Percentiles rank a stretch among this genome's conserved stretches.
phyloP scores from a whole-genome alignment of 1,284 basidiomycete species.

The Grifola frondosa region DNA sequence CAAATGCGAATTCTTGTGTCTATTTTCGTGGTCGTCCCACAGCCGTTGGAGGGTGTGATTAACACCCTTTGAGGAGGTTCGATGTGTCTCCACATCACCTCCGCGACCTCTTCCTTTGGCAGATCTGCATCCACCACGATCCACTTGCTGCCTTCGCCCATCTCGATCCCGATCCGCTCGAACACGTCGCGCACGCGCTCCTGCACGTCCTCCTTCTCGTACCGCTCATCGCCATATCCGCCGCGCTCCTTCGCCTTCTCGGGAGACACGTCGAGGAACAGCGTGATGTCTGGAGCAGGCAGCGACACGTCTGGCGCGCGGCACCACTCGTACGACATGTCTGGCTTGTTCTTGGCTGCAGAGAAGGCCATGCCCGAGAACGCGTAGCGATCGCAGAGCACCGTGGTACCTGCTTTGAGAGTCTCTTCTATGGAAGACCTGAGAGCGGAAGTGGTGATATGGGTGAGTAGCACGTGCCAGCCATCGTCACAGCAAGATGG shows the following conservation, averaged over 20 bases:
- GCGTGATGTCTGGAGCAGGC: conserved; percentile 84
- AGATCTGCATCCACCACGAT: conserved; percentile 64
- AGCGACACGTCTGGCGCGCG: conserved; percentile 82
- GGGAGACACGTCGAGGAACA: conserved; percentile 86
- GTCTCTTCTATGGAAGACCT: conserved; percentile 67
- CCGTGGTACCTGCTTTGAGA: conserved; percentile 65
- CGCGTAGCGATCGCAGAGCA: conserved; percentile 94
- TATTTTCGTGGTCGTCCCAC: conserved; percentile 38
- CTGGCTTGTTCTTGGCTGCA: conserved; percentile 68
- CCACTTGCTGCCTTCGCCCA: conserved; percentile 50
- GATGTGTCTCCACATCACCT: conserved; percentile 57
- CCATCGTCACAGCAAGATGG: conserved; percentile 17
- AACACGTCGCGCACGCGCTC: conserved; percentile 67
- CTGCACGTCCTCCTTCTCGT: conserved; percentile 82
- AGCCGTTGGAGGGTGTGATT: conserved; percentile 40
- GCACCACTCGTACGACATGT: conserved; percentile 72
- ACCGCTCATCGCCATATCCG: conserved; percentile 89
- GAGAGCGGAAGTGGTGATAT: background rate
- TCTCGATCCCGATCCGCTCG: conserved; percentile 56
- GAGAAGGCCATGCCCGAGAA: conserved; percentile 98
- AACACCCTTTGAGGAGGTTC: conserved; percentile 39
- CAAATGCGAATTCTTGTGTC: conserved; percentile 21
- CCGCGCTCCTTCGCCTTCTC: conserved; percentile 72
- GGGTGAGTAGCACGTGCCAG: background rate
- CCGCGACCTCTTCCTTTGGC: conserved; percentile 54